These are phyloP conservation scores for Cyberlindnera maclurae DNA, from an alignment of 805 yeast genomes.

Conservation along the genomic window DNA sequence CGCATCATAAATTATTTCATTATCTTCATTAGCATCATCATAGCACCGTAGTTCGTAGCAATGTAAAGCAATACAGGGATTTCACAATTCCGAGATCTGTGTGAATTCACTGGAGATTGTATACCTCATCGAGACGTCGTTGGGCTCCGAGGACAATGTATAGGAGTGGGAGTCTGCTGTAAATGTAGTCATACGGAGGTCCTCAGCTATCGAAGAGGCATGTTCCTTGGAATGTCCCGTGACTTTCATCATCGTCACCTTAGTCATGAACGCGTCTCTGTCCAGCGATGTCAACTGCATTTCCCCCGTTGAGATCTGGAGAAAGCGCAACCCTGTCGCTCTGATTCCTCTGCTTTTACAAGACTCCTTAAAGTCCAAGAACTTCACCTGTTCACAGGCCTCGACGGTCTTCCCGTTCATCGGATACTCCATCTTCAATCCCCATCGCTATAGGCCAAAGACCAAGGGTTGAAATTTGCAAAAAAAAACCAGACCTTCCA, in stretches of 20 bases:
- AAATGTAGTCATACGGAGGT: too few relatives aligned
- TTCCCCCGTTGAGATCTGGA: slow-evolving; percentile 6
- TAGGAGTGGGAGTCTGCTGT: not conserved
- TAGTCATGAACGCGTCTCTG: slow-evolving; percentile 3
- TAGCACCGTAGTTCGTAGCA: too few relatives aligned
- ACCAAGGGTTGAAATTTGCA: too few relatives aligned
- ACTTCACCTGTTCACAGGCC: too few relatives aligned
- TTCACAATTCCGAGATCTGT: slow-evolving; percentile 4
- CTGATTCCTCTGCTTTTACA: slow-evolving; percentile 2
- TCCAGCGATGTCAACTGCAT: slow-evolving; percentile 3
- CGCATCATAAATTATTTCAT: too few relatives aligned
- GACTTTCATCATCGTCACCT: slow-evolving; percentile 1
- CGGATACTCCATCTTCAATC: too few relatives aligned
- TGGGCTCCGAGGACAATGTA: slow-evolving; percentile 9
- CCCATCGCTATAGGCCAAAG: too few relatives aligned
- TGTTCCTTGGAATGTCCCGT: too few relatives aligned
- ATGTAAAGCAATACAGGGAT: slow-evolving; percentile 3
- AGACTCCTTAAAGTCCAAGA: too few relatives aligned
- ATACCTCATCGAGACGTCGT: slow-evolving; percentile 1
- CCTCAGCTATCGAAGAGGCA: not conserved
- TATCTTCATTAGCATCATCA: too few relatives aligned
- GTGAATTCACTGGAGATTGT: slow-evolving; percentile 8
- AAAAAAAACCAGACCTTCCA: too few relatives aligned
- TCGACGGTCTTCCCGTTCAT: too few relatives aligned
- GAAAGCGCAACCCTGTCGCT: slow-evolving; percentile 1